A percentile compares a stretch with the other conserved stretches of the same genome.
phyloP scores from a whole-genome alignment of 805 yeast species.

The Candida dajiaensis region DNA sequence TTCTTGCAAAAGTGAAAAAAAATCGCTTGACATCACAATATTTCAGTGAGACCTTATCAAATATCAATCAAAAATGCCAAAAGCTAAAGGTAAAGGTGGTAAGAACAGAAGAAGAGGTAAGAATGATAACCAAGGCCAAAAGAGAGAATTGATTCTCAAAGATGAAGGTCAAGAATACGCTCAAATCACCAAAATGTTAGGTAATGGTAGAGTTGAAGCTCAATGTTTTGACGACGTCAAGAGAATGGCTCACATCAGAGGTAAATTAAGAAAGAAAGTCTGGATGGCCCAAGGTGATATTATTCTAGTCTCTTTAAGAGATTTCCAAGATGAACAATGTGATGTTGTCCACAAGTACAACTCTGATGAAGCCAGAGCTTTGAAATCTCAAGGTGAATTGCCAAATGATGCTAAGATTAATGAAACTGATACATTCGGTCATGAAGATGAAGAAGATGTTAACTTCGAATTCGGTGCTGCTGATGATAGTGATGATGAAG shows the following conservation, averaged over 20 bases:
- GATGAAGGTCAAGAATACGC: slow-evolving; percentile 99
- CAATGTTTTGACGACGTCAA: slow-evolving; percentile 89
- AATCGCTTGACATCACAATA: background rate
- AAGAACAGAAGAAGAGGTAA: slow-evolving; percentile 96
- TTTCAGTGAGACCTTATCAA: background rate
- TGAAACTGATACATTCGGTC: slow-evolving; percentile 96
- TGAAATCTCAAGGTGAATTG: slow-evolving; percentile 92
- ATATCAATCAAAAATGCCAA: slow-evolving; percentile 53
- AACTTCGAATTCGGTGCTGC: slow-evolving; percentile 97
- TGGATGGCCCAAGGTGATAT: slow-evolving; percentile 99
- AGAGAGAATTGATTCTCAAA: slow-evolving; percentile 86
- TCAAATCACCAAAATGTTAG: slow-evolving; percentile 96
- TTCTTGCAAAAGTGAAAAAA: slow-evolving; percentile 6
- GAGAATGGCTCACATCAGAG: slow-evolving; percentile 97
- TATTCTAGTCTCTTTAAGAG: slow-evolving; percentile 91
- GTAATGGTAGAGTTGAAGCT: slow-evolving; percentile 96
- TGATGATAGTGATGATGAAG: slow-evolving; percentile 69
- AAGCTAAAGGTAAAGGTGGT: slow-evolving; percentile 76
- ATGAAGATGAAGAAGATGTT: slow-evolving; percentile 94
- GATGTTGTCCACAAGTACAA: slow-evolving; percentile 96
- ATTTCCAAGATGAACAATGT: slow-evolving; percentile 97
- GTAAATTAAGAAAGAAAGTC: slow-evolving; percentile 97
- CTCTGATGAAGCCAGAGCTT: slow-evolving; percentile 96
- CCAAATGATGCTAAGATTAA: slow-evolving; percentile 97
- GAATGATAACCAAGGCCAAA: slow-evolving; percentile 85